phyloP scores from a whole-genome alignment of 2,329 filamentous ascomycete species.

The Graphium sp. region DNA sequence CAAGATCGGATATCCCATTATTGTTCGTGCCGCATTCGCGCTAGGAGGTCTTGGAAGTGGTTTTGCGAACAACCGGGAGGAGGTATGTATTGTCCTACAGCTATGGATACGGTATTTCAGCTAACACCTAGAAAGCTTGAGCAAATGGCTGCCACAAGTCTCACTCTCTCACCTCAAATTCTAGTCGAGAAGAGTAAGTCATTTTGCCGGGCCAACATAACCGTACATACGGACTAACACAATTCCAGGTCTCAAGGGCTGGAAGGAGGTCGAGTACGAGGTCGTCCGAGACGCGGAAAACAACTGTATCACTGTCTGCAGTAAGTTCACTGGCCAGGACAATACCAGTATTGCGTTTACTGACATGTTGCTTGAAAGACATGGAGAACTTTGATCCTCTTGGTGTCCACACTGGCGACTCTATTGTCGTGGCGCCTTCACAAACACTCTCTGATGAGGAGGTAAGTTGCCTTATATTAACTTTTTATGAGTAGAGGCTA shows the following conservation, averaged over 20 bases:
- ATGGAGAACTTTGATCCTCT: conserved; percentile 82
- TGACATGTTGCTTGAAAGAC: too few relatives aligned
- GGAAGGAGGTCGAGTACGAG: conserved; percentile 99
- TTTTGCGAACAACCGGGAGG: conserved; percentile 86
- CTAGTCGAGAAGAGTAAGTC: conserved; percentile 97
- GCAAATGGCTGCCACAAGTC: conserved; percentile 81
- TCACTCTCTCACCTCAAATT: conserved; percentile 90
- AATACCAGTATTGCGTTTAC: too few relatives aligned
- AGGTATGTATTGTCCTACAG: too few relatives aligned
- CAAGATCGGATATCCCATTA: conserved; percentile 87
- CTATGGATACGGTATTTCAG: too few relatives aligned
- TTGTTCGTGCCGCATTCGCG: conserved; percentile 92
- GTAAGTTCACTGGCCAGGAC: too few relatives aligned
- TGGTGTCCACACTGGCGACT: conserved; percentile 95
- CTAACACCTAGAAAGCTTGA: too few relatives aligned
- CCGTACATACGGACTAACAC: too few relatives aligned
- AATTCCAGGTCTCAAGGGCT: conserved; percentile 95
- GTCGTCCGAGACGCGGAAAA: conserved; percentile 93
- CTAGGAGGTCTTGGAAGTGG: conserved; percentile 91
- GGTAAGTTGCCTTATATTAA: too few relatives aligned
- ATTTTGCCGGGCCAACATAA: too few relatives aligned
- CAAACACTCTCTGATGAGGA: conserved; percentile 97
- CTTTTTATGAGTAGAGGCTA: too few relatives aligned
- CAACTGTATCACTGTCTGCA: conserved; percentile 99
- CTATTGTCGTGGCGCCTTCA: conserved; percentile 91